Conservation (phyloP, 495 filamentous ascomycete species). For the Penicillium samsonianum region DNA sequence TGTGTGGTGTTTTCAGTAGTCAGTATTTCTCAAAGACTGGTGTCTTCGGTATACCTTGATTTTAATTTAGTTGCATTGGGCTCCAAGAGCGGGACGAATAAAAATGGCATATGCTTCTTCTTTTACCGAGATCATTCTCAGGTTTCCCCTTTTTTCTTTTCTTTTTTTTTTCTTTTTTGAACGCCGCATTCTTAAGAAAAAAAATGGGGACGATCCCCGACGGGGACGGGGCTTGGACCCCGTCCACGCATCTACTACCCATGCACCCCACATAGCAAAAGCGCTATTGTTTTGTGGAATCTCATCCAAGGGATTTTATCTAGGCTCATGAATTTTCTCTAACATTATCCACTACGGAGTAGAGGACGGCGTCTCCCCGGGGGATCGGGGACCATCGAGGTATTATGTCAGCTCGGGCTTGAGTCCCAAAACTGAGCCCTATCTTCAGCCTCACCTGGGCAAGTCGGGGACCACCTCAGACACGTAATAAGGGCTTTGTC, state of each 20-base stretch:
- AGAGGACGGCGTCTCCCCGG: background rate
- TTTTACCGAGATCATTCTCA: background rate
- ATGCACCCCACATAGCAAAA: background rate
- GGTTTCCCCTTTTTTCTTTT: background rate
- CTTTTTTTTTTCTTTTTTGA: background rate
- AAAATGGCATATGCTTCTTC: constrained; percentile 17
- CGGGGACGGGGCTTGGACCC: background rate
- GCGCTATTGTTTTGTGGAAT: background rate
- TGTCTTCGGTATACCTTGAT: constrained; percentile 13
- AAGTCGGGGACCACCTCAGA: constrained; percentile 13
- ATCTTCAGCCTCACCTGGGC: constrained; percentile 7
- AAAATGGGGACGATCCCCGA: background rate
- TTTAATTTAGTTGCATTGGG: constrained; percentile 24
- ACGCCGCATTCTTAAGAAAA: background rate
- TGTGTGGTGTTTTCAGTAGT: constrained; percentile 4
- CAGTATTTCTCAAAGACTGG: constrained; percentile 6
- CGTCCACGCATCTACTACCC: too few species aligned
- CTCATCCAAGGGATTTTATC: background rate
- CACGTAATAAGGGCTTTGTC: background rate
- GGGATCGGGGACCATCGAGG: background rate
- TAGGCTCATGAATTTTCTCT: background rate
- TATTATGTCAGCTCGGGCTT: constrained; percentile 9
- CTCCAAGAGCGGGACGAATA: constrained; percentile 23
- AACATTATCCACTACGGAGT: background rate
- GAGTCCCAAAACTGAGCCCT: background rate